These are phyloP conservation scores for Scolecobasidium constrictum DNA, from an alignment of 2,329 filamentous ascomycete genomes.

Conservation along the genomic window DNA sequence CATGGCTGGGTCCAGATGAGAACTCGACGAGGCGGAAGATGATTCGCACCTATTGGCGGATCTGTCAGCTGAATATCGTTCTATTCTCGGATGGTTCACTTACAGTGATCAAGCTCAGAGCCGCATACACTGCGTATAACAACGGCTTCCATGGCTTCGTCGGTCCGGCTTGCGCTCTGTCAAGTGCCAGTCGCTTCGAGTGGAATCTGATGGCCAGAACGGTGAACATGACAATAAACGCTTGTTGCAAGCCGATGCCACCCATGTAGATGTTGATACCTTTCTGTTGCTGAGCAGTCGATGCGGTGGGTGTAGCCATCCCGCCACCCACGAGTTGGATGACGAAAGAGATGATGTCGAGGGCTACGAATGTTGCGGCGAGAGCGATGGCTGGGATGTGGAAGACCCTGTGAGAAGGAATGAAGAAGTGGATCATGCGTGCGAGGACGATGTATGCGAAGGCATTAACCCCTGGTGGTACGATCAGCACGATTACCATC, in stretches of 20 bases:
- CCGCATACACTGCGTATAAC: constrained; percentile 24
- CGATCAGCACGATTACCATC: constrained; percentile 9
- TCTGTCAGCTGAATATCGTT: no score
- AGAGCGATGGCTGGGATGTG: constrained; percentile 26
- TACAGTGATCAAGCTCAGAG: constrained; percentile 32
- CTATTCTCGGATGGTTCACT: no score
- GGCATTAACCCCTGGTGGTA: constrained; percentile 29
- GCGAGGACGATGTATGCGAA: constrained; percentile 30
- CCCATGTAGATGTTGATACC: constrained; percentile 36
- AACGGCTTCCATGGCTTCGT: not conserved
- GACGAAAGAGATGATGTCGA: constrained; percentile 26
- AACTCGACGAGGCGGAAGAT: constrained; percentile 51
- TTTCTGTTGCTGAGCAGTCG: constrained; percentile 11
- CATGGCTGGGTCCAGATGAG: constrained; percentile 28
- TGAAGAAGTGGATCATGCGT: constrained; percentile 29
- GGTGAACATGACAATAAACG: constrained; percentile 21
- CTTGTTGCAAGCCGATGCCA: constrained; percentile 16
- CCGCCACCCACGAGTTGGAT: constrained; percentile 31
- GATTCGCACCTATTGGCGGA: no score
- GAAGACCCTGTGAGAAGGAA: constrained; percentile 21
- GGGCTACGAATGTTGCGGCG: constrained; percentile 32
- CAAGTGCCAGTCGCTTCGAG: constrained; percentile 2
- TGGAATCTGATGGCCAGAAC: constrained; percentile 13
- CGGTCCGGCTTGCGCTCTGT: not conserved
- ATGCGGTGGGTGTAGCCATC: constrained; percentile 14